Evolutionary conservation across 805 yeast species (phyloP).

Genomic region (Schwanniomyces polymorphus): DNA sequence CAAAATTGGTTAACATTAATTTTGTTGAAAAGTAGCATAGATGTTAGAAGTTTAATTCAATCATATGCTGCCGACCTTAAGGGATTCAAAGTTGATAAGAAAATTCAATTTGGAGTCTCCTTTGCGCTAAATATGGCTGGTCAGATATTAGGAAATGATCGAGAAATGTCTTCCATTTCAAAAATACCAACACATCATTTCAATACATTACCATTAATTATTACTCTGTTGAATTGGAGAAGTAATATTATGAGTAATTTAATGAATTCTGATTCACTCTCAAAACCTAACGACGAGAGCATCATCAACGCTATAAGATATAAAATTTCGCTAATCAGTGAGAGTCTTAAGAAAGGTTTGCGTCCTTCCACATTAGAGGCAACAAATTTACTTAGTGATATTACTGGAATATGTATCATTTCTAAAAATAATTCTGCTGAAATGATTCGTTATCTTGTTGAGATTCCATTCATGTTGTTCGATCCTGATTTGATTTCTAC

Average conservation of each 20-base stretch:
- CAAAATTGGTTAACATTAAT: slow-evolving; percentile 65
- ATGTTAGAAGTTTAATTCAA: slow-evolving; percentile 76
- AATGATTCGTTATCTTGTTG: slow-evolving; percentile 51
- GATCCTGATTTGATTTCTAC: slow-evolving; percentile 58
- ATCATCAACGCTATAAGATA: slow-evolving; percentile 27
- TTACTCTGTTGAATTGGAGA: slow-evolving; percentile 78
- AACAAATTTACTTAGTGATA: slow-evolving; percentile 44
- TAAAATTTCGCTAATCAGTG: slow-evolving; percentile 19
- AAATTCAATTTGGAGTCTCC: slow-evolving; percentile 76
- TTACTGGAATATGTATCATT: slow-evolving; percentile 37
- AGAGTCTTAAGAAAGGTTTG: slow-evolving; percentile 3
- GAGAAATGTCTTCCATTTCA: slow-evolving; percentile 57
- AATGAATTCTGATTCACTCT: slow-evolving; percentile 27
- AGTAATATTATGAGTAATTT: slow-evolving; percentile 37
- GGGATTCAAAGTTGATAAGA: slow-evolving; percentile 19
- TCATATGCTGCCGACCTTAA: slow-evolving; percentile 60
- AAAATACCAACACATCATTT: slow-evolving; percentile 37
- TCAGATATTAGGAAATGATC: slow-evolving; percentile 60
- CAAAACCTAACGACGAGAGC: slow-evolving; percentile 24
- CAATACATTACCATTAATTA: slow-evolving; percentile 67
- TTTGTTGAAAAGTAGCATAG: slow-evolving; percentile 61
- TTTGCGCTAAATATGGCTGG: slow-evolving; percentile 92
- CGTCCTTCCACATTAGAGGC: slow-evolving; percentile 25
- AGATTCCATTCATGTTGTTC: slow-evolving; percentile 70
- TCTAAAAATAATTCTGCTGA: slow-evolving; percentile 44